These are phyloP conservation scores for Funneliformis geosporum DNA, from an alignment of 192 early-diverging fungal species.

Conservation along the genomic window DNA sequence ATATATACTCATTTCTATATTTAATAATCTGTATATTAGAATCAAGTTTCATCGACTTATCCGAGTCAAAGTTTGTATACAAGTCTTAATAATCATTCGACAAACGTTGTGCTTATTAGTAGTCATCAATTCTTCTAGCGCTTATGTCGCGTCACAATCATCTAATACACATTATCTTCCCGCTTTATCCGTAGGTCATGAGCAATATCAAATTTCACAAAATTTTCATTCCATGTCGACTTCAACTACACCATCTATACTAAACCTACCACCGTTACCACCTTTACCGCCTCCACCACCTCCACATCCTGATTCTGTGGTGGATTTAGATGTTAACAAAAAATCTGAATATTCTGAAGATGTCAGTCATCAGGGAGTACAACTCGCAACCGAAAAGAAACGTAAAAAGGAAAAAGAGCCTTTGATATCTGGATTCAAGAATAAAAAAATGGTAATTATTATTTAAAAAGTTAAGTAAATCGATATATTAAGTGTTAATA, in stretches of 20 bases:
- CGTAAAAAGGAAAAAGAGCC: conserved; percentile 15
- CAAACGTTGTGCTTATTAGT: neutral
- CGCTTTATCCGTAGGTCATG: neutral
- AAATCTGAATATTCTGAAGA: neutral
- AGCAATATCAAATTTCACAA: neutral
- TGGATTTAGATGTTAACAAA: neutral
- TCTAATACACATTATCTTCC: neutral
- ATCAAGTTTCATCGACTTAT: conserved; percentile 7
- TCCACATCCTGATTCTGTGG: neutral
- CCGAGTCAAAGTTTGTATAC: neutral
- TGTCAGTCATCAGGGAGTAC: neutral
- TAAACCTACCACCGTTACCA: neutral
- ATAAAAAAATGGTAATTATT: conserved; percentile 19
- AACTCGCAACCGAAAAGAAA: neutral
- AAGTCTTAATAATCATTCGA: neutral
- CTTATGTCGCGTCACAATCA: neutral
- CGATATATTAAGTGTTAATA: neutral
- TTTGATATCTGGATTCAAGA: conserved; percentile 11
- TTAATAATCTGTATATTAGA: neutral
- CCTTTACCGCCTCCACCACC: conserved; percentile 11
- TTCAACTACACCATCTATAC: neutral
- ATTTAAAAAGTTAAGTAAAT: neutral
- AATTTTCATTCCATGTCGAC: neutral
- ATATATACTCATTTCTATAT: neutral
- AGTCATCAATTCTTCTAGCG: neutral